These are phyloP conservation scores for Plantago lanceolata DNA, from an alignment of 305 asterid species.

Conservation along the genomic window DNA sequence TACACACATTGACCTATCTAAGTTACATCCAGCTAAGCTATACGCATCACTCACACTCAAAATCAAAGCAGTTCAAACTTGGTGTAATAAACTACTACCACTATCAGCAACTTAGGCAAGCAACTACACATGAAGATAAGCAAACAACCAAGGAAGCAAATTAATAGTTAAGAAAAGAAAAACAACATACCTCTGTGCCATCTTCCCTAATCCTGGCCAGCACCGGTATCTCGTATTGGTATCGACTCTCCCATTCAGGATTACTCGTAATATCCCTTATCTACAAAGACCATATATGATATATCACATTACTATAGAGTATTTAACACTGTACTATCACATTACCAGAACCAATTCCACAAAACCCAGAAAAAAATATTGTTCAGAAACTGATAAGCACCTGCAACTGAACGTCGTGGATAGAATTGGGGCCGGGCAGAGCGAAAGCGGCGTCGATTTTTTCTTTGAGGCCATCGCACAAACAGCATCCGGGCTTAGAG, in stretches of 20 bases:
- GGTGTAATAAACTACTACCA: not conserved
- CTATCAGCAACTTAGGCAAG: constrained; percentile 3
- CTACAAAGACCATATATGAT: constrained; percentile 42
- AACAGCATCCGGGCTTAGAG: constrained; percentile 98
- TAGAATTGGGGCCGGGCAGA: constrained; percentile 47
- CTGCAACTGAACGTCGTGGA: constrained; percentile 58
- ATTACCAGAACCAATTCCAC: not conserved
- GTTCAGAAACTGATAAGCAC: constrained; percentile 22
- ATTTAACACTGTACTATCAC: no score
- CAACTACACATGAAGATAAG: constrained; percentile 4
- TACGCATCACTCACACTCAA: not conserved
- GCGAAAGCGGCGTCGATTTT: constrained; percentile 69
- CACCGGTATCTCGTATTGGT: constrained; percentile 93
- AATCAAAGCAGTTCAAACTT: not conserved
- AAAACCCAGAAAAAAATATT: not conserved
- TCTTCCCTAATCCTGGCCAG: constrained; percentile 65
- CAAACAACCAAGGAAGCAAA: constrained; percentile 5
- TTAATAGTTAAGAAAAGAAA: not conserved
- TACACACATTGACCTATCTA: not conserved
- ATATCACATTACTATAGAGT: constrained; percentile 5
- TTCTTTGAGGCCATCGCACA: constrained; percentile 99
- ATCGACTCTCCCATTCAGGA: constrained; percentile 85
- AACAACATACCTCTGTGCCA: constrained; percentile 62
- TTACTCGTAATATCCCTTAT: constrained; percentile 81
- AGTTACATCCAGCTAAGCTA: not conserved